Evolutionary conservation across 73 alveolate genomes (phyloP).

Genomic region (Paramecium tetraurelia): DNA sequence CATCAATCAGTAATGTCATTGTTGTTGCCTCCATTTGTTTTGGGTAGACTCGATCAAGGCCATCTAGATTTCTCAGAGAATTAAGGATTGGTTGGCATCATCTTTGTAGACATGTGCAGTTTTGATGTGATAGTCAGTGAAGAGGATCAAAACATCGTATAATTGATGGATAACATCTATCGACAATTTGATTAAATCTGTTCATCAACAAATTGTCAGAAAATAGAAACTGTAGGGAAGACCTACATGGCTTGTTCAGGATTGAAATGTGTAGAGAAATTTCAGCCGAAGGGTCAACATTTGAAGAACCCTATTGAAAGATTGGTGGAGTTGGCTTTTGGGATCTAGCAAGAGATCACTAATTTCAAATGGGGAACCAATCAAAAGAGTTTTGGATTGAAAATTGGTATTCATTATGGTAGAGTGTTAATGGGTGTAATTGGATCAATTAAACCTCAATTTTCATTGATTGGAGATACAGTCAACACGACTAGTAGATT

Average conservation of each 20-base stretch:
- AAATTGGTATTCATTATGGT: constrained; percentile 97
- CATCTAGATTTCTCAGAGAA: constrained; percentile 75
- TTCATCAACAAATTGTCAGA: constrained; percentile 49
- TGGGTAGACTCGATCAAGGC: constrained; percentile 70
- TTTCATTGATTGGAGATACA: constrained; percentile 95
- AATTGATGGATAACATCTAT: constrained; percentile 71
- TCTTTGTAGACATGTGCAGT: constrained; percentile 73
- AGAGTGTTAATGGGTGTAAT: constrained; percentile 96
- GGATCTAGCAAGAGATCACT: constrained; percentile 15
- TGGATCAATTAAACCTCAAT: constrained; percentile 96
- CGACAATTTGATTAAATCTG: constrained; percentile 76
- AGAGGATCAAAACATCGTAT: constrained; percentile 71
- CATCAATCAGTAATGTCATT: constrained; percentile 24
- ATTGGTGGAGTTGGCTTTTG: constrained; percentile 41
- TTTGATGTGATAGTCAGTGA: constrained; percentile 75
- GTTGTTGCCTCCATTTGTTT: constrained; percentile 30
- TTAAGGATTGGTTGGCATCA: constrained; percentile 75
- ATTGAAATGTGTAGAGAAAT: constrained; percentile 69
- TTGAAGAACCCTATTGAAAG: constrained; percentile 40
- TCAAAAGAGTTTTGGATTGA: constrained; percentile 58
- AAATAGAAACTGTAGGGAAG: constrained; percentile 86
- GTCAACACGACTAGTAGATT: constrained; percentile 96
- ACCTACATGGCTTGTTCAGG: constrained; percentile 92
- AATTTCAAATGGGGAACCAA: constrained; percentile 44
- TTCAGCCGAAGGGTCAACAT: constrained; percentile 20